These are phyloP conservation scores for Cornus controversa DNA, from an alignment of 148 eudicot genomes.

Conservation along the genomic window DNA sequence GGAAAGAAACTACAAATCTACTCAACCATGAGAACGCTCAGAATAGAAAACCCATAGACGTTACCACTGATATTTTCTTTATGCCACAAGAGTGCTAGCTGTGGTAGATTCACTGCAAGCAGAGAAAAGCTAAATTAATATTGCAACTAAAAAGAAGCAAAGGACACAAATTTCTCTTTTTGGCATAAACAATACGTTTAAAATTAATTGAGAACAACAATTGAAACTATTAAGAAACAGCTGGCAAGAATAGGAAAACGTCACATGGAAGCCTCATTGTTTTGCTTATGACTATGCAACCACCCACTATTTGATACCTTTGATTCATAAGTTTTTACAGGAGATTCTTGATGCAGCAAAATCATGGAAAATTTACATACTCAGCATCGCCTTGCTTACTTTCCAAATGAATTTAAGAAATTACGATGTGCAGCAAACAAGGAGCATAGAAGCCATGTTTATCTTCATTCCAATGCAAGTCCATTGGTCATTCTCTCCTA, in stretches of 20 bases:
- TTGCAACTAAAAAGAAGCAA: not conserved
- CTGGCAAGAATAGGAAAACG: not conserved
- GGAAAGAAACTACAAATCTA: not conserved
- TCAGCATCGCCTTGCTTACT: not conserved
- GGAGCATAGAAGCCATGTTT: not conserved
- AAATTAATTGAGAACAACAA: not conserved
- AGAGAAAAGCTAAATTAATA: not conserved
- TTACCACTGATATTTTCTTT: not conserved
- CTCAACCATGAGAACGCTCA: not conserved
- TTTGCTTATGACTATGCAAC: not conserved
- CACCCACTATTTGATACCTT: not conserved
- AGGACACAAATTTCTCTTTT: not conserved
- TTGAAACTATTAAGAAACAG: no score
- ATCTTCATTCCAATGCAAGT: no score
- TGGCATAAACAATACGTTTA: not conserved
- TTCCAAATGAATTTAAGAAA: no score
- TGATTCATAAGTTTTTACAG: not conserved
- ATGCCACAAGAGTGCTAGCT: slow-evolving; percentile 29
- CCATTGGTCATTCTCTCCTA: not conserved
- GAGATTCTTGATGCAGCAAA: not conserved
- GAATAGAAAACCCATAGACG: not conserved
- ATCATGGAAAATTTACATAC: not conserved
- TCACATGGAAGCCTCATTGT: not conserved
- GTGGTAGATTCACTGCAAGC: slow-evolving; percentile 28
- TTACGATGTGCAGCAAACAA: no score